A percentile compares a stretch with the other conserved stretches of the same genome.
Conservation (phyloP, 208 protist species). For the Crithidia thermophila region DNA sequence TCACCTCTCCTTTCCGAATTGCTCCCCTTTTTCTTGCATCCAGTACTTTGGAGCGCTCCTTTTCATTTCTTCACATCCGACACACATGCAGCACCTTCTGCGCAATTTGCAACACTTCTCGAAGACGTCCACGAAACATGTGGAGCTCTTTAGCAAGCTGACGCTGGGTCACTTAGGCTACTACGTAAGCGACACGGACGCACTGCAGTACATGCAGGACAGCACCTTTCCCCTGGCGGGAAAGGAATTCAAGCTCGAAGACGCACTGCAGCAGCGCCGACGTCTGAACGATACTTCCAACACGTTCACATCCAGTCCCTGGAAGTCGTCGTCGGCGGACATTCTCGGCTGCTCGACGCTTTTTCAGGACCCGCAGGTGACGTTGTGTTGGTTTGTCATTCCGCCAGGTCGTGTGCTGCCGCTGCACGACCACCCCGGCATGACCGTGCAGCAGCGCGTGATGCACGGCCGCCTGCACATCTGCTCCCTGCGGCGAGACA, state of each 20-base stretch:
- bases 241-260: slow-evolving; percentile 44
- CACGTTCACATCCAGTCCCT: background rate
- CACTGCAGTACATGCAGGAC: slow-evolving; percentile 29
- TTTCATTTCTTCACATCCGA: background rate
- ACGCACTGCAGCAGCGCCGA: slow-evolving; percentile 38
- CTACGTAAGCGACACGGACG: slow-evolving; percentile 46
- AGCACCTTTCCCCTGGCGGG: slow-evolving; percentile 29
- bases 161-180: slow-evolving; percentile 43
- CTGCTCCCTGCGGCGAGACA: slow-evolving; percentile 33
- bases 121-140: slow-evolving; percentile 17
- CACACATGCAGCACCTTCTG: slow-evolving; percentile 36
- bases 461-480: slow-evolving; percentile 61
- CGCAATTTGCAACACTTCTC: slow-evolving; percentile 28
- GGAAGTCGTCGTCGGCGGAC: slow-evolving; percentile 33
- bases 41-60: too few species aligned
- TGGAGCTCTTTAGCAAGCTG: slow-evolving; percentile 32
- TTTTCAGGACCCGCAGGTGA: slow-evolving; percentile 44
- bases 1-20: background rate
- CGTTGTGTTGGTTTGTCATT: slow-evolving; percentile 77
- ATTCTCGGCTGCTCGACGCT: slow-evolving; percentile 64
- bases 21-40: slow-evolving; percentile 4
- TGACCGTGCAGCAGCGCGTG: slow-evolving; percentile 72
- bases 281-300: too few species aligned
- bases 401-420: slow-evolving; percentile 54
- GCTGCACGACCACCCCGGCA: slow-evolving; percentile 78